phyloP scores from a whole-genome alignment of 2,329 filamentous ascomycete genomes.

The Penicillium italicum region DNA sequence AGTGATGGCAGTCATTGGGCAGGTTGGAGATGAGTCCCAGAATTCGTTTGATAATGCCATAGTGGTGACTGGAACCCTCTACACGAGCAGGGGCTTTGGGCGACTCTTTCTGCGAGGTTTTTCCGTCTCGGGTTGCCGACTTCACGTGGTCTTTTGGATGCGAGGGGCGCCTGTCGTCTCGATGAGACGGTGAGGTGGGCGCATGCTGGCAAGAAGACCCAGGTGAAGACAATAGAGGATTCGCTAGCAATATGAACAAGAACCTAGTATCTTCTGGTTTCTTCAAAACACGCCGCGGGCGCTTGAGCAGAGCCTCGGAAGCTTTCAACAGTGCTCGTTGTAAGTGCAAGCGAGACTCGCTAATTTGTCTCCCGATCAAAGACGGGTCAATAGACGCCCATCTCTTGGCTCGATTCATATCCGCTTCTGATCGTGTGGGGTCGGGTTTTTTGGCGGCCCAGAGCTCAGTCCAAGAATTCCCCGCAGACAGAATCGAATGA shows the following conservation, averaged over 20 bases:
- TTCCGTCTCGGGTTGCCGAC: slow-evolving; percentile 16
- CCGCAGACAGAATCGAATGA: slow-evolving; percentile 63
- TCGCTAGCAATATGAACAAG: slow-evolving; percentile 71
- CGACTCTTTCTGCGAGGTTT: slow-evolving; percentile 17
- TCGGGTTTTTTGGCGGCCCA: slow-evolving; percentile 53
- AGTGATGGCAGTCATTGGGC: slow-evolving; percentile 69
- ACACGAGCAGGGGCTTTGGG: slow-evolving; percentile 26
- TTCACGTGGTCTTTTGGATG: slow-evolving; percentile 23
- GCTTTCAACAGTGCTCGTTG: slow-evolving; percentile 71
- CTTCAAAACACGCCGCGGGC: slow-evolving; percentile 67
- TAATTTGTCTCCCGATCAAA: slow-evolving; percentile 51
- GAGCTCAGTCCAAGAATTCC: slow-evolving; percentile 60
- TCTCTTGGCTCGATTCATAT: slow-evolving; percentile 20
- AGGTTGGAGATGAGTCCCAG: slow-evolving; percentile 75
- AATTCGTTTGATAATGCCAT: slow-evolving; percentile 79
- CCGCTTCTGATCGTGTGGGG: slow-evolving; percentile 26
- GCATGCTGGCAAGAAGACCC: slow-evolving; percentile 16
- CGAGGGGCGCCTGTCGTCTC: slow-evolving; percentile 30
- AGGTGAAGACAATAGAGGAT: slow-evolving; percentile 66
- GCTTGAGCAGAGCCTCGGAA: slow-evolving; percentile 73
- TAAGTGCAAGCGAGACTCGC: slow-evolving; percentile 64
- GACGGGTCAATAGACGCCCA: slow-evolving; percentile 45
- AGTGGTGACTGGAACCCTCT: slow-evolving; percentile 63
- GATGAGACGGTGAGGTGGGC: slow-evolving; percentile 16
- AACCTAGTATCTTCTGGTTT: slow-evolving; percentile 71